Evolutionary conservation across 371 early-diverging fungal species (phyloP).

Genomic region (Amoeboaphelidium protococcarum): DNA sequence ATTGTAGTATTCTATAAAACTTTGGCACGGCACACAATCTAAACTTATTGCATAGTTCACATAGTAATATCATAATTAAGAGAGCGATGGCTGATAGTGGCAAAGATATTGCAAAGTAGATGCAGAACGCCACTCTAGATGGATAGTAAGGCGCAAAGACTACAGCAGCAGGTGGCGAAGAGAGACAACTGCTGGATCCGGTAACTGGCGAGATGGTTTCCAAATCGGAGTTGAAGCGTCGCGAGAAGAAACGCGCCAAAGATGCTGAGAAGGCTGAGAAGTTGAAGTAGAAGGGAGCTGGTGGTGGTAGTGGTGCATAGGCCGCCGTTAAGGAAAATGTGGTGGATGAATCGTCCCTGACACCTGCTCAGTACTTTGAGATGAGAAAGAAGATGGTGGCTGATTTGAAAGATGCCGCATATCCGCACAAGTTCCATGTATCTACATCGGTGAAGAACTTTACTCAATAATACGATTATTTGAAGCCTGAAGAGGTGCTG

Average conservation of each 20-base stretch:
- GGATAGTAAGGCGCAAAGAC: too few relatives aligned
- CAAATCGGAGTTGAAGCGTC: slow-evolving; percentile 81
- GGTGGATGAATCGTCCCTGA: slow-evolving; percentile 50
- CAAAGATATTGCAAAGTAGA: too few relatives aligned
- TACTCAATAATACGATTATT: slow-evolving; percentile 42
- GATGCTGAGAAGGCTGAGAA: slow-evolving; percentile 50
- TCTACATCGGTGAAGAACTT: slow-evolving; percentile 51
- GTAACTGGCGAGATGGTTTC: slow-evolving; percentile 85
- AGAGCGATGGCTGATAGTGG: too few relatives aligned
- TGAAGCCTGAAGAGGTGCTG: slow-evolving; percentile 37
- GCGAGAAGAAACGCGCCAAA: slow-evolving; percentile 60
- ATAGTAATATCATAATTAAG: too few relatives aligned
- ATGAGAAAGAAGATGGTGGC: slow-evolving; percentile 58
- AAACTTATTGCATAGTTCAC: too few relatives aligned
- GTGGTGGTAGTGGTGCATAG: neutral
- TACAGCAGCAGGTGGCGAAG: slow-evolving; percentile 5
- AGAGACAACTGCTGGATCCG: slow-evolving; percentile 52
- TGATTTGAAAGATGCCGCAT: slow-evolving; percentile 51
- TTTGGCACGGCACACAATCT: too few relatives aligned
- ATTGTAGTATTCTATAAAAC: too few relatives aligned
- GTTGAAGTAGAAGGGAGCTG: neutral
- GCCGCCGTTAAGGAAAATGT: too few relatives aligned
- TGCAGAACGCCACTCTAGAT: too few relatives aligned
- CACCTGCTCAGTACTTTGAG: slow-evolving; percentile 92
- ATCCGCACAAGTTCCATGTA: slow-evolving; percentile 94